phyloP scores from a whole-genome alignment of 2,329 filamentous ascomycete species.

The Penicillium sp. region DNA sequence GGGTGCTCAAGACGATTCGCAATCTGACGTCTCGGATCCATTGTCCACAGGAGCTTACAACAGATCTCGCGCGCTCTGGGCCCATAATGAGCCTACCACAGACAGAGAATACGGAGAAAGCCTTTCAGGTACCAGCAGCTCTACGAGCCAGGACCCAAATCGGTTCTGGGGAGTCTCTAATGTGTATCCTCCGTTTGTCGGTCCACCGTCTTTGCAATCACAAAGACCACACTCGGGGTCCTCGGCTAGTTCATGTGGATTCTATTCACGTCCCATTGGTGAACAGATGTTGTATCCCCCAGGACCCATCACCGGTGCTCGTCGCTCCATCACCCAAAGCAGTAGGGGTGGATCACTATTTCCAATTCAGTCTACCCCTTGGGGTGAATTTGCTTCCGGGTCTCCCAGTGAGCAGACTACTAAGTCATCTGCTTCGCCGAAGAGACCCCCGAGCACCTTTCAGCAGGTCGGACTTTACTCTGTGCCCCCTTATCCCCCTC shows the following conservation, averaged over 20 bases:
- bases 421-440: conserved; percentile 29
- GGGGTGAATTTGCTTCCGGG: conserved; percentile 33
- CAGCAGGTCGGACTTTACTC: conserved; percentile 40
- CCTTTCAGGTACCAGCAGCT: conserved; percentile 21
- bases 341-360: conserved; percentile 37
- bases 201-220: conserved; percentile 25
- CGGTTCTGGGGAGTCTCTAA: conserved; percentile 34
- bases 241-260: conserved; percentile 26
- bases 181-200: conserved; percentile 21
- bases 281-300: conserved; percentile 35
- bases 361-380: conserved; percentile 34
- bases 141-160: conserved; percentile 29
- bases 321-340: conserved; percentile 34
- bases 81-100: conserved; percentile 19
- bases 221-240: conserved; percentile 41
- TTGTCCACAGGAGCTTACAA: conserved; percentile 45
- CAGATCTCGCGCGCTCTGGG: conserved; percentile 38
- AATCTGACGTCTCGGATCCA: conserved; percentile 47
- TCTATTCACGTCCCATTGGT: conserved; percentile 31
- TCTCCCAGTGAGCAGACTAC: conserved; percentile 26
- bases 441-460: conserved; percentile 33
- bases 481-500: conserved; percentile 51
- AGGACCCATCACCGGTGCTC: conserved; percentile 26
- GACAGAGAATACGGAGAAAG: conserved; percentile 33
- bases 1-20: conserved; percentile 45